phyloP scores from a whole-genome alignment of 1,284 basidiomycete genomes.

The Schizophyllum amplum region DNA sequence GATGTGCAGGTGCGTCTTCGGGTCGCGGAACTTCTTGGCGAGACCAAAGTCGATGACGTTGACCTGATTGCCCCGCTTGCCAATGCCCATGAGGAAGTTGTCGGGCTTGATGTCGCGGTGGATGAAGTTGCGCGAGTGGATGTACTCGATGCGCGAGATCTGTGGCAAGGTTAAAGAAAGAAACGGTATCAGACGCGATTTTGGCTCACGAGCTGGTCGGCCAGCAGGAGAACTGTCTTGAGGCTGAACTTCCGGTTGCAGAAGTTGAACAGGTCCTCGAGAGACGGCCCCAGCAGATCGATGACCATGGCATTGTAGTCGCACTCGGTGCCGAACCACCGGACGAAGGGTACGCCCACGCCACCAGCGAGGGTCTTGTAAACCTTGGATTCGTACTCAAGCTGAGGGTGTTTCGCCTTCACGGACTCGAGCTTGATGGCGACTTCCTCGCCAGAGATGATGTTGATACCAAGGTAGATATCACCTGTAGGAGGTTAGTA shows the following conservation, averaged over 20 bases:
- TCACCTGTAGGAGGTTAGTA: conserved; percentile 55
- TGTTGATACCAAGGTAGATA: conserved; percentile 99
- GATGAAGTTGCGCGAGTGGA: conserved; percentile 99
- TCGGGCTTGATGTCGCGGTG: conserved; percentile 99
- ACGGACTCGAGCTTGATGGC: conserved; percentile 99
- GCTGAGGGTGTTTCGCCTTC: conserved; percentile 99
- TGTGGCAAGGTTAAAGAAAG: conserved; percentile 25
- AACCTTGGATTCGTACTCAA: conserved; percentile 97
- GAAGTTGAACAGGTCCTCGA: conserved; percentile 99
- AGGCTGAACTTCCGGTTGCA: conserved; percentile 98
- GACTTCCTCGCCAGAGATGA: conserved; percentile 99
- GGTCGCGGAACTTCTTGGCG: conserved; percentile 99
- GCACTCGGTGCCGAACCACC: conserved; percentile 98
- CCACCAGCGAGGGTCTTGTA: conserved; percentile 97
- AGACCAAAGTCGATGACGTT: conserved; percentile 99
- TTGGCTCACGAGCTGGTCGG: conserved; percentile 84
- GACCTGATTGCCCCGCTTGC: conserved; percentile 99
- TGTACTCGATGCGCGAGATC: conserved; percentile 99
- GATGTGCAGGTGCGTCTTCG: conserved; percentile 98
- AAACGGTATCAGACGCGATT: conserved; percentile 4
- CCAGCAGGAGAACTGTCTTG: conserved; percentile 95
- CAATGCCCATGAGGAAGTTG: conserved; percentile 99
- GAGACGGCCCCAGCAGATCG: conserved; percentile 93
- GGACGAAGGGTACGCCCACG: conserved; percentile 95
- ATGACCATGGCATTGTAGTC: conserved; percentile 99